Evolutionary conservation across 768 basidiomycete genomes (phyloP), one percentile per base, ranked within the genome.

Genomic region (Phanerochaete carnosa): DNA sequence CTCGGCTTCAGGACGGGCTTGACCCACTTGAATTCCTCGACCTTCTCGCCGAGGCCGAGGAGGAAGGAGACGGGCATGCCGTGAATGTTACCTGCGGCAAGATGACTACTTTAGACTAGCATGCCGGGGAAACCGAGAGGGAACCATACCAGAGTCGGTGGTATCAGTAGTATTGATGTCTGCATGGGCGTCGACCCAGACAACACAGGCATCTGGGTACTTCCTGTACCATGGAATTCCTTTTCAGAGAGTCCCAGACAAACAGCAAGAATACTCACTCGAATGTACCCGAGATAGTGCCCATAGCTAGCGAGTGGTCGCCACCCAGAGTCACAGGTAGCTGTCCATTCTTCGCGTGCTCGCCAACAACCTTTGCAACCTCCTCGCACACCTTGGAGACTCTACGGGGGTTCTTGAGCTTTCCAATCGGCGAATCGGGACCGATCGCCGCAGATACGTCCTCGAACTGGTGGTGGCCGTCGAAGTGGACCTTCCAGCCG

Each of bases 21-120:
- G 55, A 87, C 69, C 85, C 88, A 89, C 46, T 73, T 68, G 68
- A 82, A 86, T 60, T 79, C 75, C 60, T 77, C 69, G 43, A 78
- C 43, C 29, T 72, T 70, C 33, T 71, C 65, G 39, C 74, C 76
- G 33, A 79, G 64, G 72, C 83, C 73, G 74, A 92, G 72, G 53
- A 99, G 84, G 84, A 98, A 98, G 5, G 97, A 93, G 46, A 98
- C 84, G 23, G 97, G 97, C 89, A 97, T 98, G 62, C 97, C 97
- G 75, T 99, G 97, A 49, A 99, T 88, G 75, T 98, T 98, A 30
- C 96, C 96, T 83, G 70, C 22, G 22, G 12, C 25, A n/a, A n/a
- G n/a, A n/a, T n/a, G 19, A 32, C 28, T 13, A 5, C 16, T 23
- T 47, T 32, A 55, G 30, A 22, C 2, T 35, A 28, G 33, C 3